Evolutionary conservation across 2,329 filamentous ascomycete species (phyloP).

Genomic region (Lecanoromycetidae sp.): DNA sequence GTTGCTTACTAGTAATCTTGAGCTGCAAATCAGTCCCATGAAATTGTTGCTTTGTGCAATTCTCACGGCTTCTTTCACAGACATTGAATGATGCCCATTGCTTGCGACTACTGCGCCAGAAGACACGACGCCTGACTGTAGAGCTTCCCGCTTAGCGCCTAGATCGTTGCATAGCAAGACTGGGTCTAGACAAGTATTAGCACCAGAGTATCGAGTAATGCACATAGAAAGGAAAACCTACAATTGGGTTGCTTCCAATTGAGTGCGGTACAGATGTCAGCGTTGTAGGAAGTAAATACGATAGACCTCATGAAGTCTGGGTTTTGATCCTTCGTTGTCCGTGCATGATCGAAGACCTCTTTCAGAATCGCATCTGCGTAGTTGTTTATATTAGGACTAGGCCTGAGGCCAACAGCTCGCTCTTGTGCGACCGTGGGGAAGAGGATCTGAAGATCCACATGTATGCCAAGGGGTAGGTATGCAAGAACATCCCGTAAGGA

Average conservation of each 20-base stretch:
- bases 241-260: conserved; percentile 99
- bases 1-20: conserved; percentile 64
- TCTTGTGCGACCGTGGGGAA: conserved; percentile 73
- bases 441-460: conserved; percentile 83
- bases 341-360: conserved; percentile 83
- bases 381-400: conserved; percentile 69
- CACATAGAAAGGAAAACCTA: conserved; percentile 29
- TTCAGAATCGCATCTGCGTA: conserved; percentile 75
- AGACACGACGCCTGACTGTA: conserved; percentile 20
- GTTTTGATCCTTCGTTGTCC: conserved; percentile 50
- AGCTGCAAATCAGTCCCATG: conserved; percentile 91
- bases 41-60: conserved; percentile 94
- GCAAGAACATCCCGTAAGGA: conserved; percentile 65
- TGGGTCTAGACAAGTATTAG: conserved; percentile 45
- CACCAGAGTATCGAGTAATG: not conserved
- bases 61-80: conserved; percentile 87
- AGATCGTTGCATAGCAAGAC: conserved; percentile 92
- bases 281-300: conserved; percentile 88
- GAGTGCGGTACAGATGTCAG: conserved; percentile 77
- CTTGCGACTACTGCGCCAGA: conserved; percentile 37
- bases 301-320: conserved; percentile 71
- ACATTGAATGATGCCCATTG: conserved; percentile 63
- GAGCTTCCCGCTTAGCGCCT: conserved; percentile 45
- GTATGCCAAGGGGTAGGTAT: conserved; percentile 63
- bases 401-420: conserved; percentile 54